Evolutionary conservation across 2,329 filamentous ascomycete species (phyloP).

Genomic region (Fonsecaea multimorphosa): DNA sequence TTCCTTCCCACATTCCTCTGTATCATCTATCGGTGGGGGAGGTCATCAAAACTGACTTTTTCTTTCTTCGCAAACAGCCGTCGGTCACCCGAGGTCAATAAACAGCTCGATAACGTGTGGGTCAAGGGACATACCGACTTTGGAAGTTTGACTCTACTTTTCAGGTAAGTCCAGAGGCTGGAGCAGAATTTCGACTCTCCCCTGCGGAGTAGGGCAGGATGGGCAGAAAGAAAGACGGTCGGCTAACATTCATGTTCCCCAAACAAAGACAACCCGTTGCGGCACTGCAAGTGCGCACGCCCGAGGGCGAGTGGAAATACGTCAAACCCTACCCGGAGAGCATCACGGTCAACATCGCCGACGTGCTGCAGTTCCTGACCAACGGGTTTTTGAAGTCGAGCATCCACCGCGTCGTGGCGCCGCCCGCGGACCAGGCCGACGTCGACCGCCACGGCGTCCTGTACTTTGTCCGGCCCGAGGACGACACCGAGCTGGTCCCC

Average conservation of each 20-base stretch:
- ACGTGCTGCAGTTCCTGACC: slow-evolving; percentile 56
- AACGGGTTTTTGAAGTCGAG: slow-evolving; percentile 59
- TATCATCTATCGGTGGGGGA: not conserved
- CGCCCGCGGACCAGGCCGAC: slow-evolving; percentile 56
- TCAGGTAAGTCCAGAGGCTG: slow-evolving; percentile 42
- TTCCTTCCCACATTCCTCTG: too few species aligned
- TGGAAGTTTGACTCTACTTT: slow-evolving; percentile 62
- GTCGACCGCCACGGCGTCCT: slow-evolving; percentile 53
- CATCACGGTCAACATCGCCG: slow-evolving; percentile 59
- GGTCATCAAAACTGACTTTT: not conserved
- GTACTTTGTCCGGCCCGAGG: slow-evolving; percentile 54
- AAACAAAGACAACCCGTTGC: slow-evolving; percentile 59
- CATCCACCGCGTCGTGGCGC: slow-evolving; percentile 58
- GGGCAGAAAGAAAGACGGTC: too few species aligned
- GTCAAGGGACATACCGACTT: slow-evolving; percentile 62
- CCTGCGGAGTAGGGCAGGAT: too few species aligned
- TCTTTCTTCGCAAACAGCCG: slow-evolving; percentile 35
- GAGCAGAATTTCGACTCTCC: not conserved
- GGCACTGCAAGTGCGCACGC: slow-evolving; percentile 59
- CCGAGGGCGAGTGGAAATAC: slow-evolving; percentile 56
- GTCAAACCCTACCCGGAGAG: slow-evolving; percentile 55
- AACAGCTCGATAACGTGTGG: slow-evolving; percentile 51
- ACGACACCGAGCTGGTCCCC: slow-evolving; percentile 42
- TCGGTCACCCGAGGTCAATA: slow-evolving; percentile 56
- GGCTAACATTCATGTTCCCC: not conserved